Conservation (phyloP, 1,284 basidiomycete genomes). For the Microbotryum violaceum region DNA sequence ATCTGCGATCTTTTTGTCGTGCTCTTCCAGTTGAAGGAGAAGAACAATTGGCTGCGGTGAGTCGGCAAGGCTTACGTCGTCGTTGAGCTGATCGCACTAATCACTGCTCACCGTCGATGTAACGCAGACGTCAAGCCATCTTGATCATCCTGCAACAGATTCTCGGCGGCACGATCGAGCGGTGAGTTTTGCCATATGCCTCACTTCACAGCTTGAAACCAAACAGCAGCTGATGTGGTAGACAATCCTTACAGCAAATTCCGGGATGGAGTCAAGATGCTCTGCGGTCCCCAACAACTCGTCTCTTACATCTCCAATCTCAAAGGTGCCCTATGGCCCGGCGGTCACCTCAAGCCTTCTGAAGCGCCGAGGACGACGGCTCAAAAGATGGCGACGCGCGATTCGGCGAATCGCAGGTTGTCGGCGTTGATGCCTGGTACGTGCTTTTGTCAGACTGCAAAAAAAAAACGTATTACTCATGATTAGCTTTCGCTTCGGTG, state of each 20-base stretch:
- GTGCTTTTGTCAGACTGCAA: conserved; percentile 39
- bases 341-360: conserved; percentile 60
- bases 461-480: not conserved
- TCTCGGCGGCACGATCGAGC: conserved; percentile 87
- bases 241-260: conserved; percentile 58
- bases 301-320: conserved; percentile 59
- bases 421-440: conserved; percentile 81
- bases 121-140: conserved; percentile 71
- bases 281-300: conserved; percentile 60
- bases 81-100: no score
- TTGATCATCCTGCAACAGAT: conserved; percentile 93
- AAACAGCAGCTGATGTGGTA: not conserved
- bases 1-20: conserved; percentile 90
- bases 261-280: conserved; percentile 61
- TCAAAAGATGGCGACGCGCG: conserved; percentile 68
- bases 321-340: conserved; percentile 71
- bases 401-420: conserved; percentile 79
- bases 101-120: conserved; percentile 19
- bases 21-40: conserved; percentile 87
- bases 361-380: conserved; percentile 61
- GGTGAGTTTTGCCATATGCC: conserved; percentile 48
- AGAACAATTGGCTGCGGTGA: conserved; percentile 74
- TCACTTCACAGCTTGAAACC: not conserved
- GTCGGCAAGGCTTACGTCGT: no score
- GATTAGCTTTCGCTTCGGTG: not conserved